Conservation (phyloP, 305 asterid species). For the Andrographis paniculata region DNA sequence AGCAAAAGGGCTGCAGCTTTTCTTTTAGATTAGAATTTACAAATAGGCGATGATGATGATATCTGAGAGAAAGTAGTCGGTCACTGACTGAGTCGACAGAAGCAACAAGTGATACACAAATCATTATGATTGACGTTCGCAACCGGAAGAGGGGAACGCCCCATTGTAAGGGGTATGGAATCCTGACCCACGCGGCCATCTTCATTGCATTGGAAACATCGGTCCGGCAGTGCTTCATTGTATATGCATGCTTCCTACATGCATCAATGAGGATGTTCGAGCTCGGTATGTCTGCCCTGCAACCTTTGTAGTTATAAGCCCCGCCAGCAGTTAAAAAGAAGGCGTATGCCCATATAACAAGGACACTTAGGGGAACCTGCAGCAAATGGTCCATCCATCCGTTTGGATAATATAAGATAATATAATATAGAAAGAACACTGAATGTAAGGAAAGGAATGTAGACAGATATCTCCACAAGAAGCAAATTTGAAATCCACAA, state of each 20-base stretch:
- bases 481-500: neutral
- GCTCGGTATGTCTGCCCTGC: constrained; percentile 73
- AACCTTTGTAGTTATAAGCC: constrained; percentile 87
- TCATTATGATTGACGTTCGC: constrained; percentile 82
- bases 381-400: neutral
- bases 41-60: too few species aligned
- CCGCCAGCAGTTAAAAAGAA: constrained; percentile 94
- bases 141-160: constrained; percentile 84
- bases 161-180: constrained; percentile 97
- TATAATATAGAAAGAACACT: too few species aligned
- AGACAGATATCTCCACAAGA: too few species aligned
- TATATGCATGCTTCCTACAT: constrained; percentile 84
- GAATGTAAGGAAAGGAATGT: too few species aligned
- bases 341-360: constrained; percentile 87
- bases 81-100: constrained; percentile 82
- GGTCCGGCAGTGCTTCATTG: constrained; percentile 94
- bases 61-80: too few species aligned
- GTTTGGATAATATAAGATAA: neutral
- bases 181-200: constrained; percentile 90
- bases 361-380: constrained; percentile 91
- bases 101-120: constrained; percentile 69
- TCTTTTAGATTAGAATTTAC: too few species aligned
- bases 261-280: constrained; percentile 80
- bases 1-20: too few species aligned
- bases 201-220: constrained; percentile 90